Conservation (phyloP, 768 basidiomycete genomes). For the Ramaria rubella region DNA sequence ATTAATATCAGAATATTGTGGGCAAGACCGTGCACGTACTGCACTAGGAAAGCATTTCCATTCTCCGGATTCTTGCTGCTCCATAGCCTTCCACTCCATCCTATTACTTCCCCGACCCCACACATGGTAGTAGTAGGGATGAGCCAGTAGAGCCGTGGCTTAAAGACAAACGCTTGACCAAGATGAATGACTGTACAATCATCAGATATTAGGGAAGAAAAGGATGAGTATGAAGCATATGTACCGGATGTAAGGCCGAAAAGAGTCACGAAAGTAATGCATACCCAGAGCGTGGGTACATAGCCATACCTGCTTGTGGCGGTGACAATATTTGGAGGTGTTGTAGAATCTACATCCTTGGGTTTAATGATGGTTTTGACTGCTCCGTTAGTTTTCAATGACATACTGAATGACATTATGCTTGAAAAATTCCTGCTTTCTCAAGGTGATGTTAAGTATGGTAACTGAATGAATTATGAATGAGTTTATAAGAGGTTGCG, state of each 20-base stretch:
- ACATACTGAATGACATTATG: not conserved
- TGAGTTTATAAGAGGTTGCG: too few species aligned
- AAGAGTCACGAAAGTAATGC: slow-evolving; percentile 12
- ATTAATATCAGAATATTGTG: not conserved
- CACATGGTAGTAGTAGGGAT: slow-evolving; percentile 18
- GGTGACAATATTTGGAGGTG: not conserved
- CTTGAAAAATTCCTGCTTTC: too few species aligned
- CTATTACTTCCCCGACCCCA: slow-evolving; percentile 20
- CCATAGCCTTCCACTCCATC: slow-evolving; percentile 21
- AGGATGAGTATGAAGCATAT: not conserved
- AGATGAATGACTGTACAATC: slow-evolving; percentile 14
- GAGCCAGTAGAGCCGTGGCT: slow-evolving; percentile 17
- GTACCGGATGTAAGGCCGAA: slow-evolving; percentile 12
- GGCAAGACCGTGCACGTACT: slow-evolving; percentile 19
- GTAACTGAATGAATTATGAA: too few species aligned
- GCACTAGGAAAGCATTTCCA: slow-evolving; percentile 23
- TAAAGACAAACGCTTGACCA: slow-evolving; percentile 14
- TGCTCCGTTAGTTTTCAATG: not conserved
- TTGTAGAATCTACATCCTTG: not conserved
- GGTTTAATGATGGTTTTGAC: not conserved
- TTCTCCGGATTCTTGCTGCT: slow-evolving; percentile 2
- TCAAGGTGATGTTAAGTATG: too few species aligned
- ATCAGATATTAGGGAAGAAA: not conserved
- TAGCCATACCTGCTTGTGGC: slow-evolving; percentile 7
- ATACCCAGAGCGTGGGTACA: slow-evolving; percentile 15